A percentile compares a stretch with the other conserved stretches of the same genome.
Evolutionary conservation across 2,329 filamentous ascomycete genomes (phyloP).

Genomic region (Fusarium sp.): DNA sequence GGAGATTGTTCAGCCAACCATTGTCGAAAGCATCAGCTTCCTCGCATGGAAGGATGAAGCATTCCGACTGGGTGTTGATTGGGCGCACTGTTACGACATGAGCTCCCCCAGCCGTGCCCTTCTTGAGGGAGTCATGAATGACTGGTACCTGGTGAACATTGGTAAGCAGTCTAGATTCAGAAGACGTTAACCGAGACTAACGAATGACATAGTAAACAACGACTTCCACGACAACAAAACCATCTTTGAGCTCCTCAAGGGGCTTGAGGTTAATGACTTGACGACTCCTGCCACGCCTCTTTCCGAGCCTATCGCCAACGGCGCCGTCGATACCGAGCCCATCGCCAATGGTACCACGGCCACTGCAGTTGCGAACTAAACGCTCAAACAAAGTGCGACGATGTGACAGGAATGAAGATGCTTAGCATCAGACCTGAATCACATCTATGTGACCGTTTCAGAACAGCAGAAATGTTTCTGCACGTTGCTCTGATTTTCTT

Average conservation of each 20-base stretch:
- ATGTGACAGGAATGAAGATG: slow-evolving; percentile 6
- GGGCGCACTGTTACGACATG: slow-evolving; percentile 89
- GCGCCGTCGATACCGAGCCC: slow-evolving; percentile 15
- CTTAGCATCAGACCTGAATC: slow-evolving; percentile 13
- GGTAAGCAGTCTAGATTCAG: slow-evolving; percentile 65
- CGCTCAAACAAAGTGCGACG: background rate
- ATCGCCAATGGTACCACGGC: slow-evolving; percentile 24
- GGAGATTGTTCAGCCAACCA: slow-evolving; percentile 99
- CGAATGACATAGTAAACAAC: slow-evolving; percentile 79
- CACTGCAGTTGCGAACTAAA: slow-evolving; percentile 32
- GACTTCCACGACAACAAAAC: slow-evolving; percentile 89
- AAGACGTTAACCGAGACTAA: slow-evolving; percentile 12
- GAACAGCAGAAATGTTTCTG: slow-evolving; percentile 15
- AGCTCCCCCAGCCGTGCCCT: slow-evolving; percentile 81
- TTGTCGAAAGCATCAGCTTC: slow-evolving; percentile 97
- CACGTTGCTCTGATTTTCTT: slow-evolving; percentile 35
- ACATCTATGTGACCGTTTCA: slow-evolving; percentile 8
- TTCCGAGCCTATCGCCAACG: slow-evolving; percentile 40
- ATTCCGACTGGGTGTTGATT: slow-evolving; percentile 90
- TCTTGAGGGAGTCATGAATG: slow-evolving; percentile 85
- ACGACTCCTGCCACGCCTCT: slow-evolving; percentile 55
- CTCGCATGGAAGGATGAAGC: slow-evolving; percentile 99
- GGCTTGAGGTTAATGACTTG: slow-evolving; percentile 75
- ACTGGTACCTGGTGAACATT: slow-evolving; percentile 96
- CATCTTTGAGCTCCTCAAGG: slow-evolving; percentile 89